Percentiles rank a stretch among this genome's conserved stretches.
phyloP scores from a whole-genome alignment of 108 stramenopile genomes.

The Cyclotella choctawhatcheeana region DNA sequence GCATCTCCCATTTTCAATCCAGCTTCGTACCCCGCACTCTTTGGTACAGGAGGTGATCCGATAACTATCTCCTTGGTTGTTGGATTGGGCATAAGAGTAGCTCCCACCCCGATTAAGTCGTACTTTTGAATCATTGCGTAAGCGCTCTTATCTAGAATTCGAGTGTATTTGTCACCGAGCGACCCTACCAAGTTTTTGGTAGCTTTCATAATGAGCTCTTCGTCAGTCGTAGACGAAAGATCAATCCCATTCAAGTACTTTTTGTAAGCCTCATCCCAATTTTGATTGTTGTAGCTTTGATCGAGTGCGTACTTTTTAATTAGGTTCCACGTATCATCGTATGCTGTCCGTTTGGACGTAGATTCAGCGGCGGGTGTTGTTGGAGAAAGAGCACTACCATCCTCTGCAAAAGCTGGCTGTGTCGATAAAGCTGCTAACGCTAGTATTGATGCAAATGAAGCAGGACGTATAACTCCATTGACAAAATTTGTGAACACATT shows the following conservation, averaged over 20 bases:
- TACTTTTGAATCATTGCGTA: conserved; percentile 84
- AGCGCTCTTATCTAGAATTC: conserved; percentile 61
- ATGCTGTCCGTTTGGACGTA: conserved; percentile 35
- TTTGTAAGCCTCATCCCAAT: conserved; percentile 49
- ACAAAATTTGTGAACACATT: conserved; percentile 5
- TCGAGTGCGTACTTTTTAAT: conserved; percentile 83
- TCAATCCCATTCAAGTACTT: conserved; percentile 32
- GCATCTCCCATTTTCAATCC: conserved; percentile 57
- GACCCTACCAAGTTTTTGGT: conserved; percentile 67
- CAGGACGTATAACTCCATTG: conserved; percentile 14
- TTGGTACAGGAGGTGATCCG: conserved; percentile 79
- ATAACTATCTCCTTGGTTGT: conserved; percentile 70
- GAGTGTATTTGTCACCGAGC: conserved; percentile 84
- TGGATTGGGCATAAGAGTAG: conserved; percentile 76
- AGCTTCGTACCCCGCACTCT: conserved; percentile 57
- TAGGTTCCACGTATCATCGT: conserved; percentile 82
- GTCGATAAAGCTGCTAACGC: conserved; percentile 9
- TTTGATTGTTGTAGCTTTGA: conserved; percentile 65
- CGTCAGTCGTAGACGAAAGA: conserved; percentile 23
- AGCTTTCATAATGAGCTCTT: conserved; percentile 60
- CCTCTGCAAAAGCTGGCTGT: conserved; percentile 18
- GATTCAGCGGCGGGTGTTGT: conserved; percentile 1
- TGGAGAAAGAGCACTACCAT: conserved; percentile 1
- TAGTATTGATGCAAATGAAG: conserved; percentile 17
- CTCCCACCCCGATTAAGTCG: conserved; percentile 90